A percentile compares a stretch with the other conserved stretches of the same genome.
Conservation (phyloP, 2,329 filamentous ascomycete species). For the Fusarium bactridioides region DNA sequence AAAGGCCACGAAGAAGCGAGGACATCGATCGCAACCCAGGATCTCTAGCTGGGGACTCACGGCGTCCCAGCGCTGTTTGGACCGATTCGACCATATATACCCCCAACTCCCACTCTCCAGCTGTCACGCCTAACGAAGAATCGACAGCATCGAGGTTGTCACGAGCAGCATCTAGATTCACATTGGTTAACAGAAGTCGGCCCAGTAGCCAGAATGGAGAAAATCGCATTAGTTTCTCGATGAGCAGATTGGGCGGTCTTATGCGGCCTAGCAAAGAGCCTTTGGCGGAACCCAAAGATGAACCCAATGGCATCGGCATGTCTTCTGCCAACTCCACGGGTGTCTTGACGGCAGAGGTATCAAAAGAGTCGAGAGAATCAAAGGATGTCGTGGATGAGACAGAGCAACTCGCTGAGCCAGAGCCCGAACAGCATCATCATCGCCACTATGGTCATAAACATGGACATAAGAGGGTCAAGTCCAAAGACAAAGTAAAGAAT, state of each 20-base stretch:
- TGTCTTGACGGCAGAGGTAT: constrained; percentile 36
- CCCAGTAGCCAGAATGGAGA: constrained; percentile 67
- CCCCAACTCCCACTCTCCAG: constrained; percentile 48
- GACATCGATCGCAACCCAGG: constrained; percentile 51
- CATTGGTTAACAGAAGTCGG: constrained; percentile 59
- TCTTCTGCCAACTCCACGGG: constrained; percentile 41
- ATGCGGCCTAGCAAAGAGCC: constrained; percentile 61
- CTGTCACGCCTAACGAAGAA: constrained; percentile 61
- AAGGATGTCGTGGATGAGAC: constrained; percentile 17
- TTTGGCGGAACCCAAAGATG: constrained; percentile 32
- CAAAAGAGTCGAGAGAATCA: constrained; percentile 28
- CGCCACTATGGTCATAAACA: constrained; percentile 44
- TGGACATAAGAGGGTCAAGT: constrained; percentile 48
- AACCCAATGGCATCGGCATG: constrained; percentile 37
- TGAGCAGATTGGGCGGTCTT: constrained; percentile 62
- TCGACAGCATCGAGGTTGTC: constrained; percentile 62
- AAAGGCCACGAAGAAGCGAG: constrained; percentile 59
- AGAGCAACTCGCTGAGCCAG: constrained; percentile 37
- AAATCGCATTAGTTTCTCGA: constrained; percentile 63
- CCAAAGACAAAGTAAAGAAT: constrained; percentile 50
- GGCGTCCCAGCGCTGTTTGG: constrained; percentile 61
- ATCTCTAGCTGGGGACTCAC: constrained; percentile 48
- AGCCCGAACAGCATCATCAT: constrained; percentile 30
- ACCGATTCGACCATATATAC: constrained; percentile 55
- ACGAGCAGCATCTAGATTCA: constrained; percentile 64